Percentiles rank a stretch among this genome's conserved stretches.
Evolutionary conservation across 163 green algal species (phyloP).

Genomic region (Chlamydomonas reinhardtii): DNA sequence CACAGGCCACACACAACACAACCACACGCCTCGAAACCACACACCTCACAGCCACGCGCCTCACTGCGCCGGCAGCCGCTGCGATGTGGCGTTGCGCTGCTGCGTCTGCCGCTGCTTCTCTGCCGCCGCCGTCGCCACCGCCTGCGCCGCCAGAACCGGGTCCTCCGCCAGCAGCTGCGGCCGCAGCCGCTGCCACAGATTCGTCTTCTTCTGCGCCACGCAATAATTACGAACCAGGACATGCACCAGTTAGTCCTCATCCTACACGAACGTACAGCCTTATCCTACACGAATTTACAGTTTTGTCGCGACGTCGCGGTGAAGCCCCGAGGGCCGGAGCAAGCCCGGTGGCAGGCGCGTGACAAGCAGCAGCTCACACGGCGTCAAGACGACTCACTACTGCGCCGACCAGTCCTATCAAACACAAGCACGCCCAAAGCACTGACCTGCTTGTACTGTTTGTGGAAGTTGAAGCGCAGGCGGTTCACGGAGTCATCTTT

Average conservation of each 20-base stretch:
- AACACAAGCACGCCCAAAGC: no score
- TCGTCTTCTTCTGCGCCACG: slow-evolving; percentile 47
- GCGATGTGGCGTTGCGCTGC: not conserved
- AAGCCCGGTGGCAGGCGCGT: no score
- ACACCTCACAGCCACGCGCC: not conserved
- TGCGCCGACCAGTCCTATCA: no score
- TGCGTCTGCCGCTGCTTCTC: slow-evolving; percentile 14
- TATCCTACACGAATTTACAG: no score
- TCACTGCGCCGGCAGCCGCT: not conserved
- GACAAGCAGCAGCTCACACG: no score
- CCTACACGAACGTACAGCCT: no score
- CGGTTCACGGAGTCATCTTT: slow-evolving; percentile 39
- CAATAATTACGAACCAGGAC: no score
- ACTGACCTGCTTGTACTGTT: slow-evolving; percentile 40
- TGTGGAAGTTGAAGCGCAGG: slow-evolving; percentile 55
- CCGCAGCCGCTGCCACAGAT: slow-evolving; percentile 45
- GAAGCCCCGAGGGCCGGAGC: no score
- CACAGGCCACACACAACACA: no score
- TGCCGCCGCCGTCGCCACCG: not conserved
- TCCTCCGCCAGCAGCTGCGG: slow-evolving; percentile 49
- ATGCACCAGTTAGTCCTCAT: no score
- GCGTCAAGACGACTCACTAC: no score
- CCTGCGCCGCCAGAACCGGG: slow-evolving; percentile 12
- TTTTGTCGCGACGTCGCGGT: no score
- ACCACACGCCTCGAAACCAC: not conserved